Evolutionary conservation across 2,329 filamentous ascomycete species (phyloP).

Genomic region (Trichoderma citrinoviride): DNA sequence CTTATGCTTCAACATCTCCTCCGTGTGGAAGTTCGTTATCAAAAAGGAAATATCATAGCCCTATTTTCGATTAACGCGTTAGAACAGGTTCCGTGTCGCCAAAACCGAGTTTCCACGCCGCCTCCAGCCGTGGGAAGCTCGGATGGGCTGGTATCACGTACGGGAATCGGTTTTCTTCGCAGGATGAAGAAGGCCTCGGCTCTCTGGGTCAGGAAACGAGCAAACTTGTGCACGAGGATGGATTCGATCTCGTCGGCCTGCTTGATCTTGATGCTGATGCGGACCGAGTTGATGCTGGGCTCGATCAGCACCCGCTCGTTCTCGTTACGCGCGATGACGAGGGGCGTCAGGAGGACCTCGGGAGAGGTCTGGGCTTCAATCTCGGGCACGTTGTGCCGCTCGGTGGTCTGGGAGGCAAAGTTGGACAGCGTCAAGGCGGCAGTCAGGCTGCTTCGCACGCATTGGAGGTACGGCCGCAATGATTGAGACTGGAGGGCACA

Average conservation of each 20-base stretch:
- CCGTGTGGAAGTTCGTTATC: slow-evolving; percentile 98
- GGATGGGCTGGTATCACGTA: slow-evolving; percentile 37
- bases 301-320: slow-evolving; percentile 96
- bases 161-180: slow-evolving; percentile 91
- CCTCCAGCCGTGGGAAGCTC: not conserved
- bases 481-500: slow-evolving; percentile 73
- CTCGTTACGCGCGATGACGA: slow-evolving; percentile 84
- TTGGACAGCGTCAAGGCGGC: slow-evolving; percentile 86
- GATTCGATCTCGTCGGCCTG: slow-evolving; percentile 99
- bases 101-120: not conserved
- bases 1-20: slow-evolving; percentile 98
- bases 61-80: slow-evolving; percentile 42
- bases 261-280: slow-evolving; percentile 98
- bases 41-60: slow-evolving; percentile 98
- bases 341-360: slow-evolving; percentile 86
- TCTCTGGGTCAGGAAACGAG: slow-evolving; percentile 88
- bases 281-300: slow-evolving; percentile 93
- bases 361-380: slow-evolving; percentile 91
- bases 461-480: slow-evolving; percentile 91
- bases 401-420: slow-evolving; percentile 94
- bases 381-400: slow-evolving; percentile 97
- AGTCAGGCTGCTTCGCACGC: slow-evolving; percentile 89
- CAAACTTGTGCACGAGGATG: slow-evolving; percentile 98
- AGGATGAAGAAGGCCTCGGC: slow-evolving; percentile 97
- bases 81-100: not conserved